Conservation (phyloP, 2,329 filamentous ascomycete species). For the Biscogniauxia mediterranea region DNA sequence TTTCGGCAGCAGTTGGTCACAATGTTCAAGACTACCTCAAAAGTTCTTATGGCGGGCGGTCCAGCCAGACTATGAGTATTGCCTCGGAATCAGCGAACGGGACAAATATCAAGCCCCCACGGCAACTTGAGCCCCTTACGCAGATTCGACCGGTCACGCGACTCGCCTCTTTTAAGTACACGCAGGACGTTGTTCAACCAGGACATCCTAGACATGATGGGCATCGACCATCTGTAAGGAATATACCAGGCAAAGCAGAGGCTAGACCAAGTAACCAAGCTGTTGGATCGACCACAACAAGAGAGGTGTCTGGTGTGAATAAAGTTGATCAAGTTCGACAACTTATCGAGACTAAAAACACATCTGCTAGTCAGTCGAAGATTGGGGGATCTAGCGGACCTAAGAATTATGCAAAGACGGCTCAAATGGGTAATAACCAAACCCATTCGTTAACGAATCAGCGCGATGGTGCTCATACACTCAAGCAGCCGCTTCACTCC, state of each 20-base stretch:
- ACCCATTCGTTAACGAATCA: neutral
- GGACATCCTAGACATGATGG: constrained; percentile 11
- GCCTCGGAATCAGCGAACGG: neutral
- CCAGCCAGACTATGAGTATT: neutral
- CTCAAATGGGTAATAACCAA: neutral
- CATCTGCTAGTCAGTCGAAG: neutral
- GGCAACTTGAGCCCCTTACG: constrained; percentile 15
- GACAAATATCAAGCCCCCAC: neutral
- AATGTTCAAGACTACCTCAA: constrained; percentile 11
- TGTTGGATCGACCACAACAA: neutral
- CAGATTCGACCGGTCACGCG: constrained; percentile 12
- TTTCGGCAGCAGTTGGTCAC: constrained; percentile 23
- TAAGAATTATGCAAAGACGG: neutral
- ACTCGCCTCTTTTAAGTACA: constrained; percentile 15
- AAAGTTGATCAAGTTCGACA: neutral
- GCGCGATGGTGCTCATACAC: neutral
- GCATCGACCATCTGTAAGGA: neutral
- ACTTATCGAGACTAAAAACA: neutral
- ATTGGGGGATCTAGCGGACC: neutral
- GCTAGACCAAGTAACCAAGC: neutral
- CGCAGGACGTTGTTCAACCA: constrained; percentile 10
- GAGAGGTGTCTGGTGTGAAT: neutral
- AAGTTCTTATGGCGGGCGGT: neutral
- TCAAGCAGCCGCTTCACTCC: neutral
- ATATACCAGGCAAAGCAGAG: neutral